Evolutionary conservation across 2,329 filamentous ascomycete genomes (phyloP), one percentile per base, ranked within the genome.

Genomic region (Diaporthe humulicola): DNA sequence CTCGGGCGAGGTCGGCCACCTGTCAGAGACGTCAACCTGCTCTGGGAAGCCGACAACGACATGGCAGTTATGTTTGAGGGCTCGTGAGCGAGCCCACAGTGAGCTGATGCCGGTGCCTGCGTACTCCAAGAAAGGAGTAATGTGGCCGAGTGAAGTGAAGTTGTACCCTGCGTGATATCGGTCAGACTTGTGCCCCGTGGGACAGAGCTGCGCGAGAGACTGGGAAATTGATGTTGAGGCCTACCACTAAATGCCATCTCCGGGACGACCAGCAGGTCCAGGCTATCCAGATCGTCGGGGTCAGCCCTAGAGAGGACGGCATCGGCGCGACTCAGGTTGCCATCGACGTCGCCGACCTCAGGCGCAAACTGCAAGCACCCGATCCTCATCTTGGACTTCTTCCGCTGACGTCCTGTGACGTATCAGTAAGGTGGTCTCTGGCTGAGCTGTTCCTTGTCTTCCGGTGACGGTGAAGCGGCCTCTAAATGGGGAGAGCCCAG

Each of bases 1-100:
- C 76, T 90, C 88, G 0, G 88, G 87, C 0, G 80, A 81, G 0
- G 88, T 82, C 0, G 90, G 90, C 87, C 89, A 90, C 33, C 85
- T 85, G 0, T 81, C 69, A 0, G 84, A 80, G 0, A 88, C 79
- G 67, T 92, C 90, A 0, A 89, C 89, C 78, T 89, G 90, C 74
- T 97, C 94, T 0, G 94, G 94, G 73, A 96, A 97, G 0, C 94
- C 94, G 1, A 91, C 90, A 0, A 90, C 89, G 0, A 96, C 93
- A 69, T 88, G 85, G 79, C 93, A 95, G 75, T 92, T 87, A 79
- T 93, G 87, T 78, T 91, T 91, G 30, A 90, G 85, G 0, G 94
- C 94, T 0, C 88, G 90, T 0, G 88, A 90, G 50, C 90, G 86
- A 0, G 94, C 93, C 94, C 94, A 97, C 28, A 93, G 82, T 0